Base-by-base conservation (phyloP, 2,329 filamentous ascomycete genomes). In the Ceratocystis variospora region DNA sequence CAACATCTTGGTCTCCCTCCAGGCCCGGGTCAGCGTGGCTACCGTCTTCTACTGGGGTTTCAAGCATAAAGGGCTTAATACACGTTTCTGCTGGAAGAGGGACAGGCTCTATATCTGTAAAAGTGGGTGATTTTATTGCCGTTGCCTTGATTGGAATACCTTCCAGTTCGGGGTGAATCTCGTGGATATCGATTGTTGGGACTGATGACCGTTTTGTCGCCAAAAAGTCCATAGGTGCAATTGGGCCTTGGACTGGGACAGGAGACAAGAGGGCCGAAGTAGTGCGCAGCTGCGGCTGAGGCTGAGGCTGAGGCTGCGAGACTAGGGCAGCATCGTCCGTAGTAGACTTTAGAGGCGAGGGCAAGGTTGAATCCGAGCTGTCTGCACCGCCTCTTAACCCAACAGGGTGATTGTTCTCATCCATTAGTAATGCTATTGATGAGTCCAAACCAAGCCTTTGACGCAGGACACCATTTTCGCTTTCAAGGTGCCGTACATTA, bases 161-260 rank as follows among this genome's bases (percentile, higher is more conserved):
- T 71, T 86, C 83, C n/a, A 85, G 74, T 37, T 80, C 79, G 2
- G 82, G 81, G 69, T 84, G 79, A 31, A 85, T 80, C 68, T 81
- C 78, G 55, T 80, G 78, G 8, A 86, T 79, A 67, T 85, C 83
- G 63, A 86, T 82, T 33, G 80, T 77, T 3, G 79, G 77, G 1
- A 78, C 72, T 17, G 74, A 76, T 22, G 50, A 41, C 22, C 65
- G 45, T 6, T 22, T 72, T 6, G 72, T 71, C 2, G 71, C 70
- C 3, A 77, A 71, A 62, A 78, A 77, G 69, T 78, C 74, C 48
- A 73, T 73, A 37, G 72, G 65, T 19, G 70, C 61, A 1, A 37
- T 45, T 8, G 66, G 66, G 10, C 66, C 66, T 53, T 65, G 66
- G 10, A 66, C 62, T 5, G 59, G 61, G 17, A 25, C 46, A 10